phyloP scores from a whole-genome alignment of 208 protist species.

The Crithidia sp. region DNA sequence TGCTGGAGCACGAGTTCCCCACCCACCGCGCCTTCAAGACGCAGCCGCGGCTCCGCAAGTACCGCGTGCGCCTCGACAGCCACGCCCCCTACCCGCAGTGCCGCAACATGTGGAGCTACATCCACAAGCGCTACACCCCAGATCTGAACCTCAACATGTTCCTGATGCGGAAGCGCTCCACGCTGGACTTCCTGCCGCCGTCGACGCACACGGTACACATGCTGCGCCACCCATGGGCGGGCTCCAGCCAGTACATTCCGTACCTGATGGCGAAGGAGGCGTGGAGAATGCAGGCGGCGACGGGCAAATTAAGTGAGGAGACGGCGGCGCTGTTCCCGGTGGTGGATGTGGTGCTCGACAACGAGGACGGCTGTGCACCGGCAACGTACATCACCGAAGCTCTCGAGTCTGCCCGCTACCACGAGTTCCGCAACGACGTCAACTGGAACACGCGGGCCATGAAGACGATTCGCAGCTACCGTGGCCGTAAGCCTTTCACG shows the following conservation, averaged over 20 bases:
- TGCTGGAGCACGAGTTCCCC: conserved; percentile 8
- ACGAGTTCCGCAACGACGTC: conserved; percentile 17
- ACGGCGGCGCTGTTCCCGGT: conserved; percentile 14
- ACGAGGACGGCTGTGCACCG: conserved; percentile 28
- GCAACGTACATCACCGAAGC: conserved; percentile 22
- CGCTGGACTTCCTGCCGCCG: conserved; percentile 15
- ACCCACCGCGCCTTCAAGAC: conserved; percentile 9
- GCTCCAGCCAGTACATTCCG: conserved; percentile 25
- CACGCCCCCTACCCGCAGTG: conserved; percentile 27
- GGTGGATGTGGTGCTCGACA: conserved; percentile 27
- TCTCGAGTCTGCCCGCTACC: conserved; percentile 3
- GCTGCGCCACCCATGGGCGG: conserved; percentile 28
- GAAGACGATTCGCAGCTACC: conserved; percentile 12
- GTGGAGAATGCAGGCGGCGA: conserved; percentile 19
- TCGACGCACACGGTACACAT: conserved; percentile 28
- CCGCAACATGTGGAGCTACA: conserved; percentile 29
- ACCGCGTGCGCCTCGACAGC: conserved; percentile 25
- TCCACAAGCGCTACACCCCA: conserved; percentile 26
- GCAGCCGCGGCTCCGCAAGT: conserved; percentile 25
- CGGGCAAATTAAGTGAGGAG: too few relatives aligned
- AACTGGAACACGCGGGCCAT: not conserved
- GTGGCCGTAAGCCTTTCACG: conserved; percentile 6
- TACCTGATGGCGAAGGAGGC: conserved; percentile 32
- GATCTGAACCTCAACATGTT: conserved; percentile 29
- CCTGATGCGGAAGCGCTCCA: conserved; percentile 7